Percentiles rank a stretch among this genome's conserved stretches.
Conservation (phyloP, 1,139 yeast species). For the Geotrichum carabidarum region DNA sequence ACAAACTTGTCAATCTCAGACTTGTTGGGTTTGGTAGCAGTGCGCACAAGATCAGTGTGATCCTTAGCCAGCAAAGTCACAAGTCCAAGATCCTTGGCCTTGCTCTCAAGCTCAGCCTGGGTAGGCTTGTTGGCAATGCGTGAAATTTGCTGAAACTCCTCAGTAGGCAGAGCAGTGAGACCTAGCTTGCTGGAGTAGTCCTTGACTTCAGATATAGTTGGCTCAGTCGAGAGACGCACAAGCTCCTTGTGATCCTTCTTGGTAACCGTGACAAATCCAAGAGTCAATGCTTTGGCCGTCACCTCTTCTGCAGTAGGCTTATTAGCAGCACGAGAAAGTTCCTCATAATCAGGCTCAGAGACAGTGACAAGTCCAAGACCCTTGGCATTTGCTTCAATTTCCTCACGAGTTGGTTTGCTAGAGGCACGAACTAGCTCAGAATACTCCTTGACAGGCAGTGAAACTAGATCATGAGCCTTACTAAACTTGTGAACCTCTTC, state of each 20-base stretch:
- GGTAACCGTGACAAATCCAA: constrained; percentile 43
- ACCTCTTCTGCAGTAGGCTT: constrained; percentile 31
- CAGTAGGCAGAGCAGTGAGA: constrained; percentile 39
- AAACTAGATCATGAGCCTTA: constrained; percentile 37
- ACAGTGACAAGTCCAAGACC: constrained; percentile 25
- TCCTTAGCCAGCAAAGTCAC: constrained; percentile 33
- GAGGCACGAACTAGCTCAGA: constrained; percentile 23
- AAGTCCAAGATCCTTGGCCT: constrained; percentile 39
- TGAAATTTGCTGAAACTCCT: constrained; percentile 28
- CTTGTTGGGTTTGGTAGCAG: constrained; percentile 21
- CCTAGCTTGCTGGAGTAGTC: constrained; percentile 31
- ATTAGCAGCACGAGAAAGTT: constrained; percentile 24
- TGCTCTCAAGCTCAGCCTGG: constrained; percentile 33
- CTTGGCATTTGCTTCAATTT: constrained; percentile 19
- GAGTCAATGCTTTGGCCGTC: constrained; percentile 14
- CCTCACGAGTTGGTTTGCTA: constrained; percentile 19
- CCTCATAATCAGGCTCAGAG: constrained; percentile 21
- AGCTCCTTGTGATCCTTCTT: constrained; percentile 29
- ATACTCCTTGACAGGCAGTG: constrained; percentile 27
- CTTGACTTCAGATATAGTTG: constrained; percentile 24
- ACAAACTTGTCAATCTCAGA: constrained; percentile 28
- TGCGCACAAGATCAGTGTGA: constrained; percentile 15
- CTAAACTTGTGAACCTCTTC: constrained; percentile 25
- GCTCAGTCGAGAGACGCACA: constrained; percentile 24
- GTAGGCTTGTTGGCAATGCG: constrained; percentile 25